Evolutionary conservation across 306 rosid genomes (phyloP).

Genomic region (Lagenaria siceraria): DNA sequence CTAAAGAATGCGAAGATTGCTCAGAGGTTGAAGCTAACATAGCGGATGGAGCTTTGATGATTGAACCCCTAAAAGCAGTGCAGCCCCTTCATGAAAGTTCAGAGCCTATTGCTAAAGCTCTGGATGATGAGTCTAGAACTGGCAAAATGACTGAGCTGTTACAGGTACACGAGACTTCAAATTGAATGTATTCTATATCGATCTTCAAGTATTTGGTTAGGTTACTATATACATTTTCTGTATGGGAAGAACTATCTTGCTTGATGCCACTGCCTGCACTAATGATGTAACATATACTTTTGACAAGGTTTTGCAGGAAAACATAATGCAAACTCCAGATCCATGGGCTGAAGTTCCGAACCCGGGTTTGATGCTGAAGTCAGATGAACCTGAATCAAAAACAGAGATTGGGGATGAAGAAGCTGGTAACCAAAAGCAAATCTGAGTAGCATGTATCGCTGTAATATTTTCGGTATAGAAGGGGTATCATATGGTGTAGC

Average conservation of each 20-base stretch:
- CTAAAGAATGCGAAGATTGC: slow-evolving; percentile 13
- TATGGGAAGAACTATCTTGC: not conserved
- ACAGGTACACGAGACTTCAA: slow-evolving; percentile 47
- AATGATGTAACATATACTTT: slow-evolving; percentile 9
- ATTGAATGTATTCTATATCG: not conserved
- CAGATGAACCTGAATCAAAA: slow-evolving; percentile 21
- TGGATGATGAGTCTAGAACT: slow-evolving; percentile 23
- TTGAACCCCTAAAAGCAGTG: slow-evolving; percentile 51
- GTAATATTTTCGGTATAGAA: slow-evolving; percentile 1
- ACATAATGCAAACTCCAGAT: slow-evolving; percentile 26
- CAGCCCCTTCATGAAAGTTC: slow-evolving; percentile 24
- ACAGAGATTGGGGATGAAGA: slow-evolving; percentile 22
- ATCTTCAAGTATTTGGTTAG: not conserved
- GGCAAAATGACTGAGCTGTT: slow-evolving; percentile 53
- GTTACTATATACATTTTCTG: not conserved
- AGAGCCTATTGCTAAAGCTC: slow-evolving; percentile 19
- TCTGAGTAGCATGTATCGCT: slow-evolving; percentile 3
- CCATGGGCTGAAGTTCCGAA: slow-evolving; percentile 21
- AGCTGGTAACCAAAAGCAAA: not conserved
- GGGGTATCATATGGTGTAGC: not conserved
- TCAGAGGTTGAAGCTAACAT: slow-evolving; percentile 25
- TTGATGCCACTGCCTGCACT: slow-evolving; percentile 1
- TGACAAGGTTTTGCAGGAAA: slow-evolving; percentile 56
- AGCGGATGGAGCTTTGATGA: slow-evolving; percentile 30
- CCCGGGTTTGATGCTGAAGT: slow-evolving; percentile 17